Evolutionary conservation across 2,329 filamentous ascomycete species (phyloP), one percentile per base, ranked within the genome.

Genomic region (Gnomoniopsis smithogilvyi): DNA sequence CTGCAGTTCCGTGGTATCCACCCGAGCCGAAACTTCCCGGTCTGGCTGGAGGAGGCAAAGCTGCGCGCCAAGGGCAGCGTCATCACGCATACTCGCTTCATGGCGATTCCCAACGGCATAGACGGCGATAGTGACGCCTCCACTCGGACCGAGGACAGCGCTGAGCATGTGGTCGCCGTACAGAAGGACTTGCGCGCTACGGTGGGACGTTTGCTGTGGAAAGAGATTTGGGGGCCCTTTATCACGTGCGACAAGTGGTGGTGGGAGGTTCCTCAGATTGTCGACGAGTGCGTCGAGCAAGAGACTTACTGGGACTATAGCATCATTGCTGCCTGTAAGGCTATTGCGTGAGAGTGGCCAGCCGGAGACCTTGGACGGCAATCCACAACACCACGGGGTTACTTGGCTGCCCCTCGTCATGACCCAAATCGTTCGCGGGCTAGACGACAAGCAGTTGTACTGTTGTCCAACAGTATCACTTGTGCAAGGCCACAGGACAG

Each of bases 261-360:
- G 85, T 87, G 84, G 84, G 82, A 87, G 46, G 80, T 86, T 34
- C 69, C 73, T 14, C 75, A 70, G 1, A 83, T 82, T 58, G 70
- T 84, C 2, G 74, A 79, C 45, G 84, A 87, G 68, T 87, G 84
- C 61, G 66, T 78, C 17, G 70, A 77, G 56, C 67, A 80, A 61
- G 78, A 78, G 4, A 87, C 84, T 0, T 75, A 76, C 56, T 87
- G 83, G 82, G 80, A 86, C 63, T 86, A 84, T 65, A 78, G 78
- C 54, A 70, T 83, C 21, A 80, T 87, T 59, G 76, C 83, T 57
- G 83, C 80, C 1, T 75, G 84, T 30, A 86, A 83, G 65, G 75
- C 74, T 56, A 64, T 64, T 21, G 54, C 36, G 17, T 19, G n/a
- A 61, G 48, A 59, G 14, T 54, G 52, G 48, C 21, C 3, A 19